Evolutionary conservation across 139 green algal genomes (phyloP), one percentile per base, ranked within the genome.

Genomic region (Chlorella sp.): DNA sequence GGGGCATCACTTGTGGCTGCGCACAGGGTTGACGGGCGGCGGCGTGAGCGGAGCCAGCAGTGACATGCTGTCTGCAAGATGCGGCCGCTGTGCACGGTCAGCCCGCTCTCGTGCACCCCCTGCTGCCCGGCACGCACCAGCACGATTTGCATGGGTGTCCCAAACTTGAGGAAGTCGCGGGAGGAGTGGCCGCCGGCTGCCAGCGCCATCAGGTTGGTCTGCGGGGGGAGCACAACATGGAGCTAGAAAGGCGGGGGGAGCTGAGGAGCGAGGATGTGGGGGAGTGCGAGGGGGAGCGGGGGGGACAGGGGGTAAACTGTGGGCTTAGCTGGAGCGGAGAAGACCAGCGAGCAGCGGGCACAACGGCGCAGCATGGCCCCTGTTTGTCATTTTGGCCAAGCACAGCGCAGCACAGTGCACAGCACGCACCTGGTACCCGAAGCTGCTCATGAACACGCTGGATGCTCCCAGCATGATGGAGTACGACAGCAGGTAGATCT

Each of bases 161-260:
- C 90, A 42, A 90, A 89, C 82, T 91, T 91, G 60, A 96, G 81
- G 87, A 95, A 97, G 88, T 97, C 93, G 30, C 86, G 60, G 86
- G 92, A 94, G 7, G 83, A 91, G 90, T 97, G 95, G 60, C 94
- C 94, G 34, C 95, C 95, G 0, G 95, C 91, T 24, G 92, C 94
- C 82, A 92, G 91, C 68, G 95, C 95, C 92, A 97, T 96, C 60
- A 97, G 92, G 91, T 97, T 97, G 24, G 94, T 96, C 91, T 97
- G 84, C 64, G 11, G 3, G 0, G 21, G 30, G 30, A 7, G n/a
- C 37, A 39, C 37, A 32, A 18, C 0, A 34, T 1, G 1, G 64
- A 14, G n/a, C n/a, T n/a, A n/a, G 57, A 61, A 28, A 26, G 28
- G 5, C 18, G 39, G 16, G 28, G 30, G 0, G 16, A 48, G 15